phyloP scores from a whole-genome alignment of 331 rosid genomes.

The Malus hybrid region DNA sequence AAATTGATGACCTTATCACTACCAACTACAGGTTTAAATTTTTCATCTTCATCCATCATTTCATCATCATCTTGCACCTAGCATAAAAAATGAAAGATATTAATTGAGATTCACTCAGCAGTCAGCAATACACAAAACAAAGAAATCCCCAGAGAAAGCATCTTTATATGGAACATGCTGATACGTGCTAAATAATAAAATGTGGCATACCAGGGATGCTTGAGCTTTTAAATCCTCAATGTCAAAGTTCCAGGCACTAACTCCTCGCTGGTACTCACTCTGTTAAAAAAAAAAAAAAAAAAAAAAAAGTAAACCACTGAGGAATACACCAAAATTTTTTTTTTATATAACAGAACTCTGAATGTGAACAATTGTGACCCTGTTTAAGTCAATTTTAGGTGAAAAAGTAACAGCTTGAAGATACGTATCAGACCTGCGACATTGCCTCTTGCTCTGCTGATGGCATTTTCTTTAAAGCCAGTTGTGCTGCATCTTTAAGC shows the following conservation, averaged over 20 bases:
- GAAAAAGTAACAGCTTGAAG: not conserved
- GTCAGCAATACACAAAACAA: not conserved
- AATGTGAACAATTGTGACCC: not conserved
- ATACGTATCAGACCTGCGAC: slow-evolving; percentile 55
- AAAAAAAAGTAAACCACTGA: not conserved
- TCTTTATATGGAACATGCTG: not conserved
- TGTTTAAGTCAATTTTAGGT: not conserved
- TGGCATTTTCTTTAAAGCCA: slow-evolving; percentile 93
- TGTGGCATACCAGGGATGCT: slow-evolving; percentile 73
- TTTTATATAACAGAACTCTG: not conserved
- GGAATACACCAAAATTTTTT: too few species aligned
- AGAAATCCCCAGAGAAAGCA: not conserved
- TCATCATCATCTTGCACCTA: slow-evolving; percentile 70
- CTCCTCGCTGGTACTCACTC: slow-evolving; percentile 99
- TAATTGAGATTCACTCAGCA: slow-evolving; percentile 11
- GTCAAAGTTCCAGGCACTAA: slow-evolving; percentile 98
- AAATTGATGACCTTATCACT: slow-evolving; percentile 45
- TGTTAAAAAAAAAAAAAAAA: slow-evolving; percentile 20
- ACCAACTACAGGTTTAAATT: slow-evolving; percentile 27
- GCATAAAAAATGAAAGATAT: slow-evolving; percentile 17
- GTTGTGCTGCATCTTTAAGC: slow-evolving; percentile 94
- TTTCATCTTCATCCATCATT: slow-evolving; percentile 63
- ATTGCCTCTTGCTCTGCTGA: slow-evolving; percentile 98
- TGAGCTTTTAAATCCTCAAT: slow-evolving; percentile 91
- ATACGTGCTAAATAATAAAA: not conserved